These are phyloP conservation scores for Pseudozyma thailandica DNA, from an alignment of 1,284 basidiomycete genomes.

Conservation along the genomic window DNA sequence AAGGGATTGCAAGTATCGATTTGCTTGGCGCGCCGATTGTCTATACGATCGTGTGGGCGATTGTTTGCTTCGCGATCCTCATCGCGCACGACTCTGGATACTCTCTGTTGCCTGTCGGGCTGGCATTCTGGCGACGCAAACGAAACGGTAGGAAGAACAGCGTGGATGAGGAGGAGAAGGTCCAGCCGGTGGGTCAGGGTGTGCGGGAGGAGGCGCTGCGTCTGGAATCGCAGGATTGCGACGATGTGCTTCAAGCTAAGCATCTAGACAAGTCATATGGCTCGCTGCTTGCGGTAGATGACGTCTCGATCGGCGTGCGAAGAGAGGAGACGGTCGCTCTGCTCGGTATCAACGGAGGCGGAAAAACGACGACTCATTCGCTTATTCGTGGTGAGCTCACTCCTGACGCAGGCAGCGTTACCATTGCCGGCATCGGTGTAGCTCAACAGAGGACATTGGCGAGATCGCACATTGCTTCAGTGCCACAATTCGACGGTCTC, in stretches of 20 bases:
- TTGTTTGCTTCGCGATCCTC: slow-evolving; percentile 73
- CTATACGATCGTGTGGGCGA: slow-evolving; percentile 74
- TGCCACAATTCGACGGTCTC: slow-evolving; percentile 82
- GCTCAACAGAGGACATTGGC: slow-evolving; percentile 31
- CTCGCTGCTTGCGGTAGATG: slow-evolving; percentile 75
- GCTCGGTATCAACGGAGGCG: slow-evolving; percentile 81
- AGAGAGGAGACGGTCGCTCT: slow-evolving; percentile 77
- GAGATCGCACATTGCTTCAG: slow-evolving; percentile 34
- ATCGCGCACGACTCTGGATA: slow-evolving; percentile 75
- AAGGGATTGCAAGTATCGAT: slow-evolving; percentile 69
- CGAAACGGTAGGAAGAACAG: neutral
- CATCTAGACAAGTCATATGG: slow-evolving; percentile 77
- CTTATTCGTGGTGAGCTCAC: slow-evolving; percentile 39
- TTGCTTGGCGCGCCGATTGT: slow-evolving; percentile 80
- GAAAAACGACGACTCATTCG: slow-evolving; percentile 74
- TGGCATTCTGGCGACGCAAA: slow-evolving; percentile 10
- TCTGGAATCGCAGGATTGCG: slow-evolving; percentile 69
- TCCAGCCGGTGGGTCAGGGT: slow-evolving; percentile 68
- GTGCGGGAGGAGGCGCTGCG: slow-evolving; percentile 73
- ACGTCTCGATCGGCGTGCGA: slow-evolving; percentile 78
- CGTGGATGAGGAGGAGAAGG: slow-evolving; percentile 20
- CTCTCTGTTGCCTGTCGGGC: slow-evolving; percentile 10
- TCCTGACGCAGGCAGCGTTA: slow-evolving; percentile 33
- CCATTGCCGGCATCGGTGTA: slow-evolving; percentile 30
- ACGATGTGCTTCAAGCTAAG: slow-evolving; percentile 76